A percentile compares a stretch with the other conserved stretches of the same genome.
phyloP scores from a whole-genome alignment of 768 basidiomycete genomes.

The Hirschioporus abietinus region DNA sequence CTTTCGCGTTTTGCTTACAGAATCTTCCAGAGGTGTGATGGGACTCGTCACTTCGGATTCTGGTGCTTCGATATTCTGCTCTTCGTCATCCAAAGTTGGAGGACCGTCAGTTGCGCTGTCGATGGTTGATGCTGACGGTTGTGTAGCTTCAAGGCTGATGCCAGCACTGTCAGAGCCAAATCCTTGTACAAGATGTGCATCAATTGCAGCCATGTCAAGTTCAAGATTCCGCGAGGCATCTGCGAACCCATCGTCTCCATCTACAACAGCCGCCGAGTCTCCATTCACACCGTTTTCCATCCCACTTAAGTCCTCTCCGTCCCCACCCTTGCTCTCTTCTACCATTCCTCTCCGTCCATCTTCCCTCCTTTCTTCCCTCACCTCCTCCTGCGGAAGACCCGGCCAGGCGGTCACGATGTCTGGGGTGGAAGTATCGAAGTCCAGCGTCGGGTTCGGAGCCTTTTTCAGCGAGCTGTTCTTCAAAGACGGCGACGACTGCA shows the following conservation, averaged over 20 bases:
- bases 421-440: background rate
- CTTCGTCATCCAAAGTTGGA: background rate
- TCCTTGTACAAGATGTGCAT: background rate
- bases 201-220: background rate
- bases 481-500: background rate
- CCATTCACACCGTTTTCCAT: background rate
- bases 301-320: background rate
- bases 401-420: background rate
- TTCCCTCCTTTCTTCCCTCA: background rate
- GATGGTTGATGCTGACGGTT: background rate
- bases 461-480: background rate
- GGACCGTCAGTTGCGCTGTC: background rate
- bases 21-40: background rate
- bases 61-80: background rate
- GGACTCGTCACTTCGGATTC: background rate
- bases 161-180: background rate
- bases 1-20: background rate
- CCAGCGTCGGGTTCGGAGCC: background rate
- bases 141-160: background rate
- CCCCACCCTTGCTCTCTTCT: background rate
- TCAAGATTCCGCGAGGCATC: background rate
- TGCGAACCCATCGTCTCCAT: background rate
- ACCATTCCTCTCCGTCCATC: background rate
- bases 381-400: background rate
- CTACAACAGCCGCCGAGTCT: background rate